A percentile compares a stretch with the other conserved stretches of the same genome.
These are phyloP conservation scores for Fragaria iinumae DNA, from an alignment of 306 rosid genomes.

Conservation along the genomic window DNA sequence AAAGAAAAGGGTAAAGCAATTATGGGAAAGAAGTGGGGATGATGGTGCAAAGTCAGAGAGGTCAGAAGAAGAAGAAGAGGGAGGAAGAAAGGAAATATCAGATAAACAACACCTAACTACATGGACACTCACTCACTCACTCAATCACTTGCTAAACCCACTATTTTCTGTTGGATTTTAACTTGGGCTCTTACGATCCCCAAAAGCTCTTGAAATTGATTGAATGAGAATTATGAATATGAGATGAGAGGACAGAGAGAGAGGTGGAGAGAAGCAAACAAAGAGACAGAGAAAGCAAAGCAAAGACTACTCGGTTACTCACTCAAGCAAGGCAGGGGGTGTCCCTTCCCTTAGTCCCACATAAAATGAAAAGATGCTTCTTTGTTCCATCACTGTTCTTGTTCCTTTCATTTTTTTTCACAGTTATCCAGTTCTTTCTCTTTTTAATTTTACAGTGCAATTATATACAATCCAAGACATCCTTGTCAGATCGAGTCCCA, in stretches of 20 bases:
- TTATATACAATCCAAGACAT: not conserved
- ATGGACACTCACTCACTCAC: not conserved
- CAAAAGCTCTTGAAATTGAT: constrained; percentile 1
- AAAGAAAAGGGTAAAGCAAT: constrained; percentile 14
- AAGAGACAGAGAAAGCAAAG: constrained; percentile 1
- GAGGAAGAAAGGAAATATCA: not conserved
- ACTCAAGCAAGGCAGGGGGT: not conserved
- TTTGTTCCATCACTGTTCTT: constrained; percentile 16
- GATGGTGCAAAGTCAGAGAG: constrained; percentile 44
- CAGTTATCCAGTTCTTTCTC: not conserved
- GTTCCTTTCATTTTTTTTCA: not conserved
- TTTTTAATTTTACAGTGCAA: not conserved
- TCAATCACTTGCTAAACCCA: not conserved
- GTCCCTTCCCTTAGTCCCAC: constrained; percentile 13
- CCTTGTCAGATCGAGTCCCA: constrained; percentile 10
- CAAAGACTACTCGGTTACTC: not conserved
- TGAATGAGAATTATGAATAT: not conserved
- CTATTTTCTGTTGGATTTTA: constrained; percentile 31
- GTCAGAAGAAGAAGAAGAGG: not conserved
- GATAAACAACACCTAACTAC: not conserved
- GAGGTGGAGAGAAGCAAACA: not conserved
- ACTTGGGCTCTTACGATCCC: constrained; percentile 20
- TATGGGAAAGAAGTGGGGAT: constrained; percentile 38
- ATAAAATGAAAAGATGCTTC: not conserved
- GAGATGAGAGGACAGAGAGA: not conserved